phyloP scores from a whole-genome alignment of 352 stramenopile species.

The Phytophthora tubulina region DNA sequence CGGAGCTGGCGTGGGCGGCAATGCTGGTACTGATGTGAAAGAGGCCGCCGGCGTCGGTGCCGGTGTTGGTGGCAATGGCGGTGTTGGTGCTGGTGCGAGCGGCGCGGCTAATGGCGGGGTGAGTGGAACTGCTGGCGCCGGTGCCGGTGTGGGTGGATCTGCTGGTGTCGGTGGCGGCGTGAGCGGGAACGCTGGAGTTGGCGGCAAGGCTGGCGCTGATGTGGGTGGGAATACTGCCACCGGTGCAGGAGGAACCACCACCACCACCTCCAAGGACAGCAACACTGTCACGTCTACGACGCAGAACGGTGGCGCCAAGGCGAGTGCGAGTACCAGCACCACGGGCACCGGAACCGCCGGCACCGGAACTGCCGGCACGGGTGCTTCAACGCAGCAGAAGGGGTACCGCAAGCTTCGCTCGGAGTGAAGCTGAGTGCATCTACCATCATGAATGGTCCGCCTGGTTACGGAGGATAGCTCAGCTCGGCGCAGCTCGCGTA shows the following conservation, averaged over 20 bases:
- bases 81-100: background rate
- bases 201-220: background rate
- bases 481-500: too few relatives aligned
- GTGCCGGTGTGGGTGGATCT: background rate
- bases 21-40: background rate
- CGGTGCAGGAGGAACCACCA: background rate
- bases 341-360: background rate
- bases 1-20: background rate
- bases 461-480: background rate
- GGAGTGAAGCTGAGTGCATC: background rate
- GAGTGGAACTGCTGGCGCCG: background rate
- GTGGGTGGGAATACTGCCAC: background rate
- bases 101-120: too few relatives aligned
- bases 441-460: background rate
- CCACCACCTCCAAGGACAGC: background rate
- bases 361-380: conserved; percentile 6
- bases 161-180: background rate
- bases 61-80: background rate
- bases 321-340: background rate
- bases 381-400: conserved; percentile 1
- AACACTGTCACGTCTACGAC: background rate
- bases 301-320: background rate
- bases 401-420: conserved; percentile 7
- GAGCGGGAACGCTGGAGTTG: background rate
- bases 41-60: too few relatives aligned